Evolutionary conservation across 371 early-diverging fungal species (phyloP), one percentile per base, ranked within the genome.

Genomic region (Chytridium lagenaria): DNA sequence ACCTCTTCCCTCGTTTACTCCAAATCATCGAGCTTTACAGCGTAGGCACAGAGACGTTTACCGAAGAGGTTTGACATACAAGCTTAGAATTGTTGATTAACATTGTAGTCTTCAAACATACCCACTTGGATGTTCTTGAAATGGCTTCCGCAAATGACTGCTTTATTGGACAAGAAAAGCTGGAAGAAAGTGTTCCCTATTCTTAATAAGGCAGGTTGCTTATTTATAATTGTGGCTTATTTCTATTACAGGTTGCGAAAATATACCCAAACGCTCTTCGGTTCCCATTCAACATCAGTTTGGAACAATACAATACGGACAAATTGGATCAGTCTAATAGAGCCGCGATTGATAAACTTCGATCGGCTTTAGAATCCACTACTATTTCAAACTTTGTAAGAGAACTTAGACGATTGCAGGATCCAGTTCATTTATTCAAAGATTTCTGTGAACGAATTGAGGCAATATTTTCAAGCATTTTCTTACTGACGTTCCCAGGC

Each of bases 141-240:
- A 23, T 93, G 94, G 94, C 83, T 93, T 26, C 92, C 92, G 7
- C 92, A 93, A 63, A 70, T 93, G 67, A 89, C 92, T 0, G 90
- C 94, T 10, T 73, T 90, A 15, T 81, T 93, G 22, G 90, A 89
- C 69, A 86, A 86, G 38, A 71, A 78, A 15, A 67, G 69, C 5
- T 86, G 84, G 19, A 33, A 39, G 19, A 70, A 79, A 7, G 73
- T 90, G 1, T 80, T 85, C 34, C 83, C 86, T 1, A 52, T 85
- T 0, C 34, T 89, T 5, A 44, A 69, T 36, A 76, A 77, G 57
- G 86, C 84, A 15, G 30, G 16, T 26, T 26, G 75, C 10, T 22
- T 28, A 30, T 75, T 36, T n/a, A 19, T 5, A 57, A 70, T 55
- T 36, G 15, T 19, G 44, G 26, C 16, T 7, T 26, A 16, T 55